Base-by-base conservation (phyloP, 805 yeast species). In the Saccharomycopsis microspora region DNA sequence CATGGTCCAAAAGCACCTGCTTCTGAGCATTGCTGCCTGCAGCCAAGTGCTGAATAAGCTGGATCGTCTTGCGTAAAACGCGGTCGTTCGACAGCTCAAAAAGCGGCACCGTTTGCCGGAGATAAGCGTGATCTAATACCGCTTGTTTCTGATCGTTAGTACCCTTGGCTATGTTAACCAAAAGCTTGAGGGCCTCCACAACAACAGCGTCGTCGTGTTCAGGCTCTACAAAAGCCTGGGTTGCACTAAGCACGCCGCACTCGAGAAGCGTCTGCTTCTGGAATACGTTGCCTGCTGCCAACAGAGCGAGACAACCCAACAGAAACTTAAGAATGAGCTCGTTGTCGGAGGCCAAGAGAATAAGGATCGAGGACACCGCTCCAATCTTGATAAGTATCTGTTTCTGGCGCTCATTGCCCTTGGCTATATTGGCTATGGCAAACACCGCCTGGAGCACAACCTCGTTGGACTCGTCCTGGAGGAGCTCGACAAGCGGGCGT, bases 151-250 rank as follows among this genome's bases (percentile, higher is more conserved):
- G 54, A 33, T 51, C 54, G 35, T 43, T 42, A 4, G 54, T 51
- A 5, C 54, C 54, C 37, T 51, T 51, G 31, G 54, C 54, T n/a
- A 51, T 44, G 31, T 48, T 49, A 1, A 51, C 54, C 35, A 51
- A 40, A 8, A 51, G 30, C 35, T 49, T 49, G 9, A 51, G 39
- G 9, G 50, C 43, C 38, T 51, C 54, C 3, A 43, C 40, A 27
- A 51, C 32, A 28, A 51, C 41, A 5, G 54, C 50, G 35, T 46
- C 54, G 33, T 51, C 54, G 30, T 48, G 41, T 8, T 46, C 41
- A 3, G 47, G 47, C 10, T 49, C 46, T 5, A 51, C 10, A 27
- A 51, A 51, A 3, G 44, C 11, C 5, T 42, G 27, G n/a, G 46
- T 30, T n/a, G 39, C 31, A 11, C 34, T 30, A 27, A 51, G 32